A percentile compares a stretch with the other conserved stretches of the same genome.
These are phyloP conservation scores for Phlebiopsis gigantea DNA, from an alignment of 768 basidiomycete species.

Conservation along the genomic window DNA sequence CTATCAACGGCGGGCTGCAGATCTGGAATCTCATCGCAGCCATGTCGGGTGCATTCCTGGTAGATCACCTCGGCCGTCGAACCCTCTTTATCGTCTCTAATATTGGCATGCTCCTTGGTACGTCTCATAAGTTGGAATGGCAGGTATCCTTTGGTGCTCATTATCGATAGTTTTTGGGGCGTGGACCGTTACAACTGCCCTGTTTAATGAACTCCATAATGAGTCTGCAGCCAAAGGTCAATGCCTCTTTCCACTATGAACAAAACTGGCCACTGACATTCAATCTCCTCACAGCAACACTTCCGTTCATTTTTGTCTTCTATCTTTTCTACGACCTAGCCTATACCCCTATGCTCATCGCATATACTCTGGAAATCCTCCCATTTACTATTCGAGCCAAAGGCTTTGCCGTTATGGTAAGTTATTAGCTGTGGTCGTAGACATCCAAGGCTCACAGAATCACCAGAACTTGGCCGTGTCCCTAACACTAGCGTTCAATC, in stretches of 20 bases:
- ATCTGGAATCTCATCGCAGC: constrained; percentile 64
- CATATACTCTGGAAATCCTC: constrained; percentile 70
- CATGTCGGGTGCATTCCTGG: constrained; percentile 52
- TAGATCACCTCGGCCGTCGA: constrained; percentile 65
- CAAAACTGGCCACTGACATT: background rate
- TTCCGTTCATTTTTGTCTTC: constrained; percentile 61
- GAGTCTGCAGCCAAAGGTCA: constrained; percentile 29
- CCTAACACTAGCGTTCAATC: constrained; percentile 70
- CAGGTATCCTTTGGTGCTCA: background rate
- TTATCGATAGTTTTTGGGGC: constrained; percentile 39
- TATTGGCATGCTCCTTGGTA: constrained; percentile 51
- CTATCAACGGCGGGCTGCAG: constrained; percentile 61
- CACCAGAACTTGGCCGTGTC: constrained; percentile 56
- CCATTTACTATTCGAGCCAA: constrained; percentile 78
- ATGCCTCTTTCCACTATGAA: background rate
- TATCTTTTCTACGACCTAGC: constrained; percentile 60
- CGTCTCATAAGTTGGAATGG: constrained; percentile 10
- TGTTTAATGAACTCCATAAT: constrained; percentile 27
- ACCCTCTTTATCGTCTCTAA: constrained; percentile 64
- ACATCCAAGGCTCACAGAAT: background rate
- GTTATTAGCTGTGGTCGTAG: constrained; percentile 8
- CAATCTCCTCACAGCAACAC: constrained; percentile 37
- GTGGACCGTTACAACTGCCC: constrained; percentile 49
- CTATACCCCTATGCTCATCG: constrained; percentile 66
- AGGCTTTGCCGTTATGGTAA: constrained; percentile 71